Evolutionary conservation across 768 basidiomycete genomes (phyloP).

Genomic region (Panaeolus cyanescens): DNA sequence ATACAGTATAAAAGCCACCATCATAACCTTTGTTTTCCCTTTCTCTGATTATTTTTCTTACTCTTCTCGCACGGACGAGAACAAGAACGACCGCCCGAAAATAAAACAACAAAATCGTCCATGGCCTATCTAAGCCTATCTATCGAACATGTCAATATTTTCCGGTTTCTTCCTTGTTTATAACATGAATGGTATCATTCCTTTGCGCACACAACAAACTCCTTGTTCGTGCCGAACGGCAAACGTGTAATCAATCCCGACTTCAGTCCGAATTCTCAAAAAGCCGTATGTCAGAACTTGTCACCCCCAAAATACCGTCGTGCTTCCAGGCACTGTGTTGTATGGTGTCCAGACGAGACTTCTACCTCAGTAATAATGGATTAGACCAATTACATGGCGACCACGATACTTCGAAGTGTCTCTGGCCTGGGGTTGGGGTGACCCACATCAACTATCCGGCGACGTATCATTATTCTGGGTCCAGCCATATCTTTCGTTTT

Average conservation of each 20-base stretch:
- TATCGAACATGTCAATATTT: too few species aligned
- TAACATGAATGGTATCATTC: not conserved
- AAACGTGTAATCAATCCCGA: not conserved
- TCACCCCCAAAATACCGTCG: too few species aligned
- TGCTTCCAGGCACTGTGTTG: too few species aligned
- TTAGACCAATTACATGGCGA: not conserved
- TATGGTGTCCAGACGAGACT: too few species aligned
- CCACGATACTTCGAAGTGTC: not conserved
- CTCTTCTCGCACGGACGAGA: not conserved
- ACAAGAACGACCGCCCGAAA: not conserved
- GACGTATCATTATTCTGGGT: too few species aligned
- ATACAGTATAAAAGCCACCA: not conserved
- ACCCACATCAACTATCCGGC: not conserved
- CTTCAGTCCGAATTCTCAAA: not conserved
- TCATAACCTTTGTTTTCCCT: not conserved
- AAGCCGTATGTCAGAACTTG: too few species aligned
- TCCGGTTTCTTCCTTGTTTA: not conserved
- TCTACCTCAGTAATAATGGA: too few species aligned
- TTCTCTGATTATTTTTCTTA: not conserved
- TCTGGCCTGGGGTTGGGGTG: not conserved
- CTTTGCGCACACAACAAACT: not conserved
- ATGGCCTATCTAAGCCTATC: not conserved
- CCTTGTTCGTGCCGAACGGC: slow-evolving; percentile 1
- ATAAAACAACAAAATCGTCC: not conserved
- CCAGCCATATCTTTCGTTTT: not conserved